Evolutionary conservation across 306 rosid species (phyloP).

Genomic region (Vigna unguiculata): DNA sequence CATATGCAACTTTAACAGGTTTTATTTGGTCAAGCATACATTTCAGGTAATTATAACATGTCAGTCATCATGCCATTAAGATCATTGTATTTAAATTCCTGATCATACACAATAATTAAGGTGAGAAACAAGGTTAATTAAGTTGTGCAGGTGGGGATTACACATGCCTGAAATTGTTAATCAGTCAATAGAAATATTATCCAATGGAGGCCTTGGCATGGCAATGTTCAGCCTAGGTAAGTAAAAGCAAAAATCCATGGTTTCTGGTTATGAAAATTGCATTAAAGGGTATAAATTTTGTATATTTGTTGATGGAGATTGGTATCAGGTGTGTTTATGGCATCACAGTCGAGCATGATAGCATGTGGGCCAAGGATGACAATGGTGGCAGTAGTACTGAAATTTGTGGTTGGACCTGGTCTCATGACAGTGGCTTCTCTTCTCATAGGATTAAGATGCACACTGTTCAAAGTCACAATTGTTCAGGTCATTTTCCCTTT

Average conservation of each 20-base stretch:
- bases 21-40: constrained; percentile 84
- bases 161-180: constrained; percentile 70
- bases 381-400: constrained; percentile 48
- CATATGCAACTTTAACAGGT: constrained; percentile 82
- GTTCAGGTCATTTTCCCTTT: constrained; percentile 66
- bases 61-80: constrained; percentile 4
- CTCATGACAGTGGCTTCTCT: constrained; percentile 78
- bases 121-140: constrained; percentile 14
- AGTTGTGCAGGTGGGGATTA: constrained; percentile 71
- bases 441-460: constrained; percentile 66
- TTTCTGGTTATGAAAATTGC: constrained; percentile 7
- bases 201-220: constrained; percentile 94
- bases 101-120: background rate
- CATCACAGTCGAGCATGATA: constrained; percentile 68
- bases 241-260: constrained; percentile 41
- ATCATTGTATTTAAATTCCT: constrained; percentile 12
- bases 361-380: constrained; percentile 82
- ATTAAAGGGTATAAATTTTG: constrained; percentile 36
- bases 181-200: constrained; percentile 62
- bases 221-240: constrained; percentile 97
- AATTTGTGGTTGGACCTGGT: constrained; percentile 78
- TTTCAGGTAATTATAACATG: constrained; percentile 59
- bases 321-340: constrained; percentile 76
- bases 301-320: constrained; percentile 8
- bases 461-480: constrained; percentile 65